phyloP scores from a whole-genome alignment of 108 stramenopile species.

The Hondaea fermentalgiana region DNA sequence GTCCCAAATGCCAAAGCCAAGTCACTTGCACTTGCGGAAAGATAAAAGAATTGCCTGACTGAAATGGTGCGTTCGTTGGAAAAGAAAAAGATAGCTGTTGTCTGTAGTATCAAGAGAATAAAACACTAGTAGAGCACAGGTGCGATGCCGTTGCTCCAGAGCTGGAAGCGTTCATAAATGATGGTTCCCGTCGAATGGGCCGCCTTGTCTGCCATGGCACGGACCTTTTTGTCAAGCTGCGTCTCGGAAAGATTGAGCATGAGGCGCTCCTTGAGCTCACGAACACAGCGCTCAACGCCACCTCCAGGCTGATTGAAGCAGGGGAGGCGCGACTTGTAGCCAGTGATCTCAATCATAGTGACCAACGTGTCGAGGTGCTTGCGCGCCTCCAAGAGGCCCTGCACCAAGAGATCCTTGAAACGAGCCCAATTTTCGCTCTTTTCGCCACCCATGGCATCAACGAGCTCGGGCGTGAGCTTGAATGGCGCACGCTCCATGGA shows the following conservation, averaged over 20 bases:
- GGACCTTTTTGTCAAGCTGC: not conserved
- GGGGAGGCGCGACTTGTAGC: conserved; percentile 40
- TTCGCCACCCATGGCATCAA: conserved; percentile 84
- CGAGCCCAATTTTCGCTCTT: not conserved
- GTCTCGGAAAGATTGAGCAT: conserved; percentile 30
- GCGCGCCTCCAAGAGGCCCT: conserved; percentile 35
- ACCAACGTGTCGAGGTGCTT: conserved; percentile 33
- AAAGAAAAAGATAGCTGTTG: too few species aligned
- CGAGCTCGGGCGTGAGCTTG: conserved; percentile 88
- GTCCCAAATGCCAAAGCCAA: too few species aligned
- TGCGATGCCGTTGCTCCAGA: conserved; percentile 41
- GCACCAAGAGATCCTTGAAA: conserved; percentile 19
- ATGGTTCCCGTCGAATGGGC: conserved; percentile 28
- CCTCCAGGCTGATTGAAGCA: conserved; percentile 35
- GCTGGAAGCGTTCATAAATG: conserved; percentile 43
- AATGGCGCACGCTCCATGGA: conserved; percentile 90
- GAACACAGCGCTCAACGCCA: conserved; percentile 19
- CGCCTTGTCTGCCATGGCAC: conserved; percentile 21
- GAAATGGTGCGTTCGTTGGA: too few species aligned
- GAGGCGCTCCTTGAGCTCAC: conserved; percentile 34
- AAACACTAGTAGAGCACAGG: not conserved
- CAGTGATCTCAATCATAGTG: conserved; percentile 49
- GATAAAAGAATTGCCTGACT: too few species aligned
- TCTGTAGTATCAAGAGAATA: not conserved
- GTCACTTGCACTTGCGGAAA: too few species aligned